Conservation (phyloP, 805 yeast species). For the Pichia sporocuriosa region DNA sequence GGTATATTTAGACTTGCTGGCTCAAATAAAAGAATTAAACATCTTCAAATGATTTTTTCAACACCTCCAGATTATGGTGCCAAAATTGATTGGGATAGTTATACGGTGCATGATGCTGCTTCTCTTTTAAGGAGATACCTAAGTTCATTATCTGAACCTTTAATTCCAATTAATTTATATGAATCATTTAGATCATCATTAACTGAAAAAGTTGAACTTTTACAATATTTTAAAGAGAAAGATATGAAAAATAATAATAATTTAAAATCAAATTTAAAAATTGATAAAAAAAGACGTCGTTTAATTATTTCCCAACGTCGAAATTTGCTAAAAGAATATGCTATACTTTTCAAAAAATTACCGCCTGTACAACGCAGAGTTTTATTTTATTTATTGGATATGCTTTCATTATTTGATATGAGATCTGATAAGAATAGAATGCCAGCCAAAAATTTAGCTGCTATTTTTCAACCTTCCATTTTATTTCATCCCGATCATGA, state of each 20-base stretch:
- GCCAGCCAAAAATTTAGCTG: slow-evolving; percentile 91
- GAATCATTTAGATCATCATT: slow-evolving; percentile 76
- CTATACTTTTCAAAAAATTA: slow-evolving; percentile 55
- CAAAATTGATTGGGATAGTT: slow-evolving; percentile 85
- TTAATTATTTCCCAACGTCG: slow-evolving; percentile 48
- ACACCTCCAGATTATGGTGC: slow-evolving; percentile 88
- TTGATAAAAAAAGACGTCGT: slow-evolving; percentile 11
- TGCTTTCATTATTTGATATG: slow-evolving; percentile 77
- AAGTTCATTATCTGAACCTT: slow-evolving; percentile 85
- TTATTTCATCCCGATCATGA: slow-evolving; percentile 90
- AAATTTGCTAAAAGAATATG: slow-evolving; percentile 66
- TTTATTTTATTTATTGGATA: slow-evolving; percentile 77
- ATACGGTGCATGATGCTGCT: slow-evolving; percentile 95
- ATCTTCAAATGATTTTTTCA: slow-evolving; percentile 76
- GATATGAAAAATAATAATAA: slow-evolving; percentile 19
- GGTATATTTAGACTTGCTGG: slow-evolving; percentile 95
- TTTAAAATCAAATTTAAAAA: slow-evolving; percentile 11
- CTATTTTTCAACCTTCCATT: slow-evolving; percentile 95
- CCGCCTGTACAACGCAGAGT: slow-evolving; percentile 79
- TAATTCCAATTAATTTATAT: slow-evolving; percentile 73
- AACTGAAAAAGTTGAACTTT: slow-evolving; percentile 53
- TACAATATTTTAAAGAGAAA: slow-evolving; percentile 58
- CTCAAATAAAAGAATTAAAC: slow-evolving; percentile 78
- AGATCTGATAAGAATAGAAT: slow-evolving; percentile 73
- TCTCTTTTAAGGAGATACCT: slow-evolving; percentile 79